A percentile compares a stretch with the other conserved stretches of the same genome.
Conservation (phyloP, 225 moss, liverwort and hornwort genomes). For the Lunularia cruciata region DNA sequence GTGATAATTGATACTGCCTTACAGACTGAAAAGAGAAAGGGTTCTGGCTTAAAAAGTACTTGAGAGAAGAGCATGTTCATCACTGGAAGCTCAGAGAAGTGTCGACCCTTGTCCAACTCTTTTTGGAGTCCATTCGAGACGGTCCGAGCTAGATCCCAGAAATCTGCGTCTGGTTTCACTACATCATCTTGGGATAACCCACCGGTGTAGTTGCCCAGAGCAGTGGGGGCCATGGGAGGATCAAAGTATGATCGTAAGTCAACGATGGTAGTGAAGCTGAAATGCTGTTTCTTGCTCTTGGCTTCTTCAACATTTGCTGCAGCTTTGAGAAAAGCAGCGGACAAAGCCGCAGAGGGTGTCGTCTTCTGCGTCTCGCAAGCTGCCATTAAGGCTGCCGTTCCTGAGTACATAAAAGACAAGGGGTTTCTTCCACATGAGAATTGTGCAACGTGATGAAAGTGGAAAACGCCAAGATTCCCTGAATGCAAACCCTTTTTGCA, state of each 20-base stretch:
- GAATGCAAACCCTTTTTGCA: too few relatives aligned
- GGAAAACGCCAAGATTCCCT: too few relatives aligned
- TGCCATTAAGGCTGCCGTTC: conserved; percentile 54
- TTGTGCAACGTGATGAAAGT: too few relatives aligned
- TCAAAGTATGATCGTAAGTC: conserved; percentile 66
- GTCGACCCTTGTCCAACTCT: conserved; percentile 61
- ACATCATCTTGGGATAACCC: conserved; percentile 63
- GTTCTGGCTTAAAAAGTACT: conserved; percentile 29
- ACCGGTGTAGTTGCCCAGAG: conserved; percentile 60
- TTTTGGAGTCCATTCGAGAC: conserved; percentile 50
- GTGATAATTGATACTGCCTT: too few relatives aligned
- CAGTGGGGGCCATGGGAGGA: conserved; percentile 42
- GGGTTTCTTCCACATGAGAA: too few relatives aligned
- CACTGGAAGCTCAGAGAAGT: conserved; percentile 78
- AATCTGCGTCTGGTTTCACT: conserved; percentile 54
- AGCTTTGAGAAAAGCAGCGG: conserved; percentile 63
- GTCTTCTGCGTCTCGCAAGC: conserved; percentile 70
- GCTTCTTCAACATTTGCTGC: conserved; percentile 66
- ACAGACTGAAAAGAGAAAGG: too few relatives aligned
- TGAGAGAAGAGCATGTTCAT: conserved; percentile 86
- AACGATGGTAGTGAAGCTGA: conserved; percentile 70
- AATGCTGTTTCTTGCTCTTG: conserved; percentile 71
- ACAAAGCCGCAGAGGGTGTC: conserved; percentile 52
- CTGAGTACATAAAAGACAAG: conserved; percentile 29
- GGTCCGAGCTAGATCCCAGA: conserved; percentile 80